Evolutionary conservation across 2,329 filamentous ascomycete genomes (phyloP).

Genomic region (Fusarium scirpi): DNA sequence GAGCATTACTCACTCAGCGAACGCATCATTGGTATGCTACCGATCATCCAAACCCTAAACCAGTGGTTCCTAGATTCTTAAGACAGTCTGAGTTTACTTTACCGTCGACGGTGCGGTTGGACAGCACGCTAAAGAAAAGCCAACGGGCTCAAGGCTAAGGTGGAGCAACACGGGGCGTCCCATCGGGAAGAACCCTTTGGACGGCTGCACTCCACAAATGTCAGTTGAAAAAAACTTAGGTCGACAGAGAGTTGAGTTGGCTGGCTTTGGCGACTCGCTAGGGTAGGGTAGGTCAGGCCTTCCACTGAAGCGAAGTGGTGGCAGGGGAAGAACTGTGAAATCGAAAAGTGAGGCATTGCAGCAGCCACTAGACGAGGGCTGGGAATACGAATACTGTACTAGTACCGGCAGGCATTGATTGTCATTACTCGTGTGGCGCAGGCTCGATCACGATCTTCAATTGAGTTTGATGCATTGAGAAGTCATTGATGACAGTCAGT

Average conservation of each 20-base stretch:
- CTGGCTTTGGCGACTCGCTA: constrained; percentile 7
- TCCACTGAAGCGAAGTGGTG: constrained; percentile 24
- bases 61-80: constrained; percentile 23
- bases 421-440: constrained; percentile 28
- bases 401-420: constrained; percentile 13
- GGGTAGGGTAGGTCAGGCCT: constrained; percentile 16
- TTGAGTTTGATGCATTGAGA: constrained; percentile 15
- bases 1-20: constrained; percentile 5
- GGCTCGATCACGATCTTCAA: constrained; percentile 16
- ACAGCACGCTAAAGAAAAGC: constrained; percentile 30
- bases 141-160: constrained; percentile 36
- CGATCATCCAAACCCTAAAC: constrained; percentile 25
- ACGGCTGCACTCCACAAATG: constrained; percentile 43
- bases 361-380: constrained; percentile 16
- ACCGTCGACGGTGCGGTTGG: constrained; percentile 28
- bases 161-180: constrained; percentile 44
- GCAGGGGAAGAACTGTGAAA: constrained; percentile 21
- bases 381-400: constrained; percentile 19
- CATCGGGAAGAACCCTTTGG: constrained; percentile 48
- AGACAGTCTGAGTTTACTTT: constrained; percentile 16
- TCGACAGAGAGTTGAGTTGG: constrained; percentile 13
- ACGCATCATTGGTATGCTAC: background rate
- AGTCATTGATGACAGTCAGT: background rate
- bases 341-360: constrained; percentile 25
- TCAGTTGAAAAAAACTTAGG: constrained; percentile 31